A percentile compares a stretch with the other conserved stretches of the same genome.
These are phyloP conservation scores for Nicotiana otophora DNA, from an alignment of 257 asterid genomes.

Conservation along the genomic window DNA sequence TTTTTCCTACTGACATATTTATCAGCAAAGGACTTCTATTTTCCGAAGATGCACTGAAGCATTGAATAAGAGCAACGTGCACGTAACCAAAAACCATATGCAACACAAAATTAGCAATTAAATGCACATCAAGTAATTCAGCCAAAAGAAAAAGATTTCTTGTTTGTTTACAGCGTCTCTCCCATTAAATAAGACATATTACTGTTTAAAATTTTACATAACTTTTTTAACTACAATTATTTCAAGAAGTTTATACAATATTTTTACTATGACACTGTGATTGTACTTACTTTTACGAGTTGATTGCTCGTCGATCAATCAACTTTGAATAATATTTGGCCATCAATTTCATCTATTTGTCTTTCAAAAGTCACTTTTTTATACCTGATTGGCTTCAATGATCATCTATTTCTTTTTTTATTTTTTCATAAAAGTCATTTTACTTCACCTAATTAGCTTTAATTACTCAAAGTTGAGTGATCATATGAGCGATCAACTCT, in stretches of 20 bases:
- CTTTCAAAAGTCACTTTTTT: too few relatives aligned
- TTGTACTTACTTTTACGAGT: not conserved
- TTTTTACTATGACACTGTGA: not conserved
- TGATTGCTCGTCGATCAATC: too few relatives aligned
- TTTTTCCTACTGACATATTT: not conserved
- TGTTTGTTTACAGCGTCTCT: not conserved
- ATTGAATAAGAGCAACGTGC: not conserved
- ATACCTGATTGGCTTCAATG: too few relatives aligned
- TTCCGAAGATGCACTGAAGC: not conserved
- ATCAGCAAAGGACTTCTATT: not conserved
- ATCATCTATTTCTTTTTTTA: too few relatives aligned
- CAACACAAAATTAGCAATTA: not conserved
- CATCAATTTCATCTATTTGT: too few relatives aligned
- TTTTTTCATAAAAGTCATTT: too few relatives aligned
- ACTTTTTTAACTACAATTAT: not conserved
- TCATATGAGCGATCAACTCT: too few relatives aligned
- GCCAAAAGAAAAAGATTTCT: not conserved
- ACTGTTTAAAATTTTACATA: not conserved
- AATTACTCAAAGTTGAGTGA: too few relatives aligned
- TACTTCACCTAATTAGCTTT: too few relatives aligned
- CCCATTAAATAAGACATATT: not conserved
- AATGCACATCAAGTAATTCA: not conserved
- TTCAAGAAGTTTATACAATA: not conserved
- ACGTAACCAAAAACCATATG: not conserved
- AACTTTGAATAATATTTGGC: too few relatives aligned